Evolutionary conservation across 1,284 basidiomycete genomes (phyloP).

Genomic region (Ceratorhiza oryzae-sativae): DNA sequence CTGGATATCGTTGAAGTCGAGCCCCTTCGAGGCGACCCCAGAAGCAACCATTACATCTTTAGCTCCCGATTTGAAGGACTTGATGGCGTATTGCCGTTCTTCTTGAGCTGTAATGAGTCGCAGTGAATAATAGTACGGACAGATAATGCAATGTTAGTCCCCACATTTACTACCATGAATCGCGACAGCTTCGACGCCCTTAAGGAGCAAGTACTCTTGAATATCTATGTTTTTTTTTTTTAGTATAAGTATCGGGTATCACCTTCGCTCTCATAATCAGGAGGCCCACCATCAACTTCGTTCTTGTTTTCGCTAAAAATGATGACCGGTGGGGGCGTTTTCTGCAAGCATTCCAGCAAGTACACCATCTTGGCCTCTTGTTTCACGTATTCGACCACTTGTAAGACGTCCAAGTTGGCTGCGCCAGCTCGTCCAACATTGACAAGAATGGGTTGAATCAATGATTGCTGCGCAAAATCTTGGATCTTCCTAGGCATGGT

Average conservation of each 20-base stretch:
- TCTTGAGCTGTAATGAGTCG: slow-evolving; percentile 76
- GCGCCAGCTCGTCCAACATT: slow-evolving; percentile 99
- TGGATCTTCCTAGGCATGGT: slow-evolving; percentile 99
- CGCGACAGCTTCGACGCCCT: slow-evolving; percentile 97
- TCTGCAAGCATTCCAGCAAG: slow-evolving; percentile 95
- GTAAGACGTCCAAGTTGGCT: slow-evolving; percentile 95
- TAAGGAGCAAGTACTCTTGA: slow-evolving; percentile 94
- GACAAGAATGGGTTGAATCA: slow-evolving; percentile 91
- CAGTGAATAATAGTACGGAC: not conserved
- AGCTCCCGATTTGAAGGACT: slow-evolving; percentile 93
- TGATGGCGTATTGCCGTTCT: slow-evolving; percentile 98
- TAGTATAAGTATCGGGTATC: not conserved
- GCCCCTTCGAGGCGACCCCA: slow-evolving; percentile 95
- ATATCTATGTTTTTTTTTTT: slow-evolving; percentile 71
- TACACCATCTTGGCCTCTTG: slow-evolving; percentile 99
- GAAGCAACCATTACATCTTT: slow-evolving; percentile 99
- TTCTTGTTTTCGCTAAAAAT: slow-evolving; percentile 99
- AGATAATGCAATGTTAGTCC: slow-evolving; percentile 46
- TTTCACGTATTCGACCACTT: slow-evolving; percentile 95
- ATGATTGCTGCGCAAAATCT: slow-evolving; percentile 95
- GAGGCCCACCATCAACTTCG: slow-evolving; percentile 86
- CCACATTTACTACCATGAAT: slow-evolving; percentile 97
- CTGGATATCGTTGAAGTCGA: slow-evolving; percentile 98
- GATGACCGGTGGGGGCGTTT: slow-evolving; percentile 98
- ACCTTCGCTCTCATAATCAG: not conserved